These are phyloP conservation scores for Aspergillus steynii DNA, from an alignment of 495 filamentous ascomycete genomes.

Conservation along the genomic window DNA sequence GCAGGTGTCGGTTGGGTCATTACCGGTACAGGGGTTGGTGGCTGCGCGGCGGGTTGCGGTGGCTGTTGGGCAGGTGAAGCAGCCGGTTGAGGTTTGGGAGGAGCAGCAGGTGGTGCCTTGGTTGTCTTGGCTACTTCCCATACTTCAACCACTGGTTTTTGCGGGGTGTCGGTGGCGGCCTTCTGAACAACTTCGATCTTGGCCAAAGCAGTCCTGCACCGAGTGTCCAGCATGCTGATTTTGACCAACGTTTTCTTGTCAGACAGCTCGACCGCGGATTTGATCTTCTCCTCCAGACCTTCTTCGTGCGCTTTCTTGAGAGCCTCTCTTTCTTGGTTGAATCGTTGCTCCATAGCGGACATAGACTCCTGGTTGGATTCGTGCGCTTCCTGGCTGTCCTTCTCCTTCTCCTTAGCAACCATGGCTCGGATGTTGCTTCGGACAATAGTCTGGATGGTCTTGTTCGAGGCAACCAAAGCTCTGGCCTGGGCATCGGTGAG, in stretches of 20 bases:
- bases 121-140: conserved; percentile 76
- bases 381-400: conserved; percentile 49
- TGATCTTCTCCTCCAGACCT: conserved; percentile 42
- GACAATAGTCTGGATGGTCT: conserved; percentile 65
- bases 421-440: conserved; percentile 64
- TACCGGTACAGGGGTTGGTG: conserved; percentile 15
- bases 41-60: conserved; percentile 20
- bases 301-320: conserved; percentile 59
- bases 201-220: conserved; percentile 58
- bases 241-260: conserved; percentile 67
- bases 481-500: conserved; percentile 62
- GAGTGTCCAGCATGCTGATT: conserved; percentile 79
- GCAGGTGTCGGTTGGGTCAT: conserved; percentile 4
- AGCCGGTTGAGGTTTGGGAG: conserved; percentile 33
- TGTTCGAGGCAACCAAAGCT: conserved; percentile 63
- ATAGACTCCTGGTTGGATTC: conserved; percentile 30
- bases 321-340: conserved; percentile 58
- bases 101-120: conserved; percentile 54
- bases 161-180: conserved; percentile 79
- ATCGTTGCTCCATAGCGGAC: conserved; percentile 46
- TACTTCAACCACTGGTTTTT: conserved; percentile 77
- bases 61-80: conserved; percentile 33
- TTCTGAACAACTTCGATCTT: conserved; percentile 78
- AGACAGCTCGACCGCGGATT: conserved; percentile 43
- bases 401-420: conserved; percentile 58